Evolutionary conservation across 768 basidiomycete genomes (phyloP).

Genomic region (Amanita exitialis): DNA sequence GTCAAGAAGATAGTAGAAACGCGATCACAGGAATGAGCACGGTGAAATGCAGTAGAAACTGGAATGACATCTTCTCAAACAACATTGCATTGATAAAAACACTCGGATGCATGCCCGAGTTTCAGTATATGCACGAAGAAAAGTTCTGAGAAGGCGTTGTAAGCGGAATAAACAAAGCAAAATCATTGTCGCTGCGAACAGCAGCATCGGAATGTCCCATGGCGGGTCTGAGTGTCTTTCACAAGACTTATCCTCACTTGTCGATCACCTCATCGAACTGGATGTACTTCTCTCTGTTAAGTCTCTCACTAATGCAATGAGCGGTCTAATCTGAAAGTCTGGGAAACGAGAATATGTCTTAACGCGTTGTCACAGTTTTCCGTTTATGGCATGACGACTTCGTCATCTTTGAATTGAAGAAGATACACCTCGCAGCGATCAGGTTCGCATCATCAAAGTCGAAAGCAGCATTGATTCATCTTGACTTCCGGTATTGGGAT

Average conservation of each 20-base stretch:
- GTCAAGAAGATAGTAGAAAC: too few relatives aligned
- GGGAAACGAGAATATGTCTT: slow-evolving; percentile 59
- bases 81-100: too few relatives aligned
- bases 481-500: slow-evolving; percentile 58
- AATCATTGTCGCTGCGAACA: too few relatives aligned
- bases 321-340: slow-evolving; percentile 35
- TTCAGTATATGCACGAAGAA: too few relatives aligned
- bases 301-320: slow-evolving; percentile 24
- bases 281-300: slow-evolving; percentile 39
- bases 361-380: slow-evolving; percentile 78
- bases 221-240: too few relatives aligned
- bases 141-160: too few relatives aligned
- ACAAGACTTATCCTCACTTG: slow-evolving; percentile 27
- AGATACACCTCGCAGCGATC: slow-evolving; percentile 48
- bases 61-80: too few relatives aligned
- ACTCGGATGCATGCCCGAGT: too few relatives aligned
- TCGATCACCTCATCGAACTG: slow-evolving; percentile 40
- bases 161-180: too few relatives aligned
- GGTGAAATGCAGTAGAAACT: too few relatives aligned
- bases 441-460: slow-evolving; percentile 52
- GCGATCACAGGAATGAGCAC: too few relatives aligned
- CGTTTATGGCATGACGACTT: slow-evolving; percentile 33
- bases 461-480: slow-evolving; percentile 51
- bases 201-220: too few relatives aligned
- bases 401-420: slow-evolving; percentile 44